phyloP scores from a whole-genome alignment of 805 yeast species.

The Ogataea neopini region DNA sequence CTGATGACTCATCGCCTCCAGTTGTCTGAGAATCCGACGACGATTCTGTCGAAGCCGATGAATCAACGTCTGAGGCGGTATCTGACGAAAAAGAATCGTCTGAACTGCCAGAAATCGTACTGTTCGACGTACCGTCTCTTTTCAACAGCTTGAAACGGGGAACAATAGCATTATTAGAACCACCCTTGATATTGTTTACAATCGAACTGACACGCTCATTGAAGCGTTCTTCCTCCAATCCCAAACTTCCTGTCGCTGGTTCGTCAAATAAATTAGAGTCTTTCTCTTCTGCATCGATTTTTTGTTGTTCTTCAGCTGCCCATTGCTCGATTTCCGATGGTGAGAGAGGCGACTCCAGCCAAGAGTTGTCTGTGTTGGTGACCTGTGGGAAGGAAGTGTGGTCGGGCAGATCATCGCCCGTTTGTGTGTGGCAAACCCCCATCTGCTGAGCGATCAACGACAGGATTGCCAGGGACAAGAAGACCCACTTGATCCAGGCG shows the following conservation, averaged over 20 bases:
- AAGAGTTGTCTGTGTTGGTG: background rate
- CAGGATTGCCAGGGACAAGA: background rate
- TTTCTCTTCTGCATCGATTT: constrained; percentile 1
- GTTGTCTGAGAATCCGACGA: background rate
- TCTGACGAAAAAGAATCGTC: background rate
- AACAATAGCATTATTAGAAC: constrained; percentile 30
- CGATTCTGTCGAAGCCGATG: constrained; percentile 13
- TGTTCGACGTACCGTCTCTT: constrained; percentile 18
- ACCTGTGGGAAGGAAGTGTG: no score
- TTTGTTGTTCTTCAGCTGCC: constrained; percentile 4
- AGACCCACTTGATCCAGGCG: background rate
- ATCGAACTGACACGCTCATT: constrained; percentile 22
- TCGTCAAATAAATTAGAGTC: background rate
- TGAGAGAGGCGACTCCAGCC: constrained; percentile 2
- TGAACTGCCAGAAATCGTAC: background rate
- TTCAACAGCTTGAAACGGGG: constrained; percentile 29
- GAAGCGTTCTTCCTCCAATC: constrained; percentile 10
- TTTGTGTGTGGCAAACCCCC: no score
- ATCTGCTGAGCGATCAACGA: background rate
- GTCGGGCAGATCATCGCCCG: no score
- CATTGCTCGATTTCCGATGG: constrained; percentile 3
- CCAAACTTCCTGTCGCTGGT: background rate
- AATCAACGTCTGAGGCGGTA: background rate
- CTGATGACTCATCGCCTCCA: no score
- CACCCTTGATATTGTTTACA: constrained; percentile 25